Evolutionary conservation across 495 filamentous ascomycete genomes (phyloP).

Genomic region (Amorphotheca resinae): DNA sequence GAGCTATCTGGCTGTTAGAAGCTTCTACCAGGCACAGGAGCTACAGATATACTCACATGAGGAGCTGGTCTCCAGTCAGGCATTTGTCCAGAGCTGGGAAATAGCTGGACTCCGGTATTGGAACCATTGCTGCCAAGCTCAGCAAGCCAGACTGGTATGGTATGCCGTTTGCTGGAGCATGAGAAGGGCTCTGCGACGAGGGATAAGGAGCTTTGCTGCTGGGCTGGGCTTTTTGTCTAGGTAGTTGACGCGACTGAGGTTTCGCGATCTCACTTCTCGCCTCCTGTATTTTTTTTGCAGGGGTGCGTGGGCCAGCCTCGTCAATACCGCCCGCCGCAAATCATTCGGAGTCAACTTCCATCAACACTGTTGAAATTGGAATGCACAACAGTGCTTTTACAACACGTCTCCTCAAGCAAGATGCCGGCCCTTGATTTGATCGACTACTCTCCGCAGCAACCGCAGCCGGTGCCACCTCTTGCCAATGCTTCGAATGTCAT

Average conservation of each 20-base stretch:
- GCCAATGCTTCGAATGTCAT: conserved; percentile 78
- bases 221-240: background rate
- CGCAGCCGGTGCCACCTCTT: conserved; percentile 52
- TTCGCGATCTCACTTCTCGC: background rate
- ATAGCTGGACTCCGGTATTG: conserved; percentile 40
- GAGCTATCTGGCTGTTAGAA: conserved; percentile 28
- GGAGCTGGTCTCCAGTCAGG: conserved; percentile 42
- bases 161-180: conserved; percentile 16
- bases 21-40: background rate
- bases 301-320: too few relatives aligned
- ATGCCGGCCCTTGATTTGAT: conserved; percentile 45
- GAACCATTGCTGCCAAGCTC: conserved; percentile 57
- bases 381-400: too few relatives aligned
- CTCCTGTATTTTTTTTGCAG: background rate
- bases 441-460: conserved; percentile 79
- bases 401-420: too few relatives aligned
- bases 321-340: too few relatives aligned
- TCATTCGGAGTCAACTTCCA: too few relatives aligned
- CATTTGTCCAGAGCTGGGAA: conserved; percentile 53
- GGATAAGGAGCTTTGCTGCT: background rate
- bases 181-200: conserved; percentile 3
- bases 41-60: conserved; percentile 36
- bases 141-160: conserved; percentile 29
- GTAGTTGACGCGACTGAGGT: background rate
- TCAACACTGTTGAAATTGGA: too few relatives aligned